Evolutionary conservation across 805 yeast species (phyloP).

Genomic region (Starmerella sp.): DNA sequence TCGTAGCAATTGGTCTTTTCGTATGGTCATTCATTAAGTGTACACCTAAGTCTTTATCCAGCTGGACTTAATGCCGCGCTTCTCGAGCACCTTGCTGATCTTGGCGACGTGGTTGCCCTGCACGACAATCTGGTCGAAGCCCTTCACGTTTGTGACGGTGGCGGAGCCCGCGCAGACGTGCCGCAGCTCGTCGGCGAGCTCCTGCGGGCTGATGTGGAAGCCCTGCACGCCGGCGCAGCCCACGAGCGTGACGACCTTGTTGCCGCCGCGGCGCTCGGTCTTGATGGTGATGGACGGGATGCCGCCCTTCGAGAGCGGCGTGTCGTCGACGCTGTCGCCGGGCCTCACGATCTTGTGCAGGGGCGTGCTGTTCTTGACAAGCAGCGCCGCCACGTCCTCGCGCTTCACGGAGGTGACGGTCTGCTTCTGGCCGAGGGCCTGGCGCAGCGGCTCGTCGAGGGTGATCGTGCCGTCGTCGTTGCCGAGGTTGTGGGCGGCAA

Average conservation of each 20-base stretch:
- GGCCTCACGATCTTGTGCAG: conserved; percentile 40
- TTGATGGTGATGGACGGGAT: conserved; percentile 55
- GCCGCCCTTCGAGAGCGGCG: conserved; percentile 46
- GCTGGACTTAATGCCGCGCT: conserved; percentile 39
- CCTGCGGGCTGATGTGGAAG: conserved; percentile 53
- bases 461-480: conserved; percentile 39
- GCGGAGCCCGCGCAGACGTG: conserved; percentile 84
- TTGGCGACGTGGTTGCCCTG: conserved; percentile 76
- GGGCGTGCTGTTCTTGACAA: conserved; percentile 39
- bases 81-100: conserved; percentile 37
- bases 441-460: conserved; percentile 44
- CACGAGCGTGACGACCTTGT: conserved; percentile 67
- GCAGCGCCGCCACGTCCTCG: conserved; percentile 30
- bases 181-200: conserved; percentile 56
- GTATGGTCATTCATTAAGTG: background rate
- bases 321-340: conserved; percentile 30
- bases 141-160: conserved; percentile 42
- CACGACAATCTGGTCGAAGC: conserved; percentile 61
- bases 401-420: conserved; percentile 27
- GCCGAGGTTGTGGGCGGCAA: conserved; percentile 41
- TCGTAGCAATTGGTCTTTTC: too few relatives aligned
- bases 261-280: conserved; percentile 68
- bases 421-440: conserved; percentile 32
- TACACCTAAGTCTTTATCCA: conserved; percentile 37
- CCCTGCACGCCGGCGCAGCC: conserved; percentile 46